A percentile compares a stretch with the other conserved stretches of the same genome.
These are phyloP conservation scores for Fusarium miscanthi DNA, from an alignment of 2,329 filamentous ascomycete species.

Conservation along the genomic window DNA sequence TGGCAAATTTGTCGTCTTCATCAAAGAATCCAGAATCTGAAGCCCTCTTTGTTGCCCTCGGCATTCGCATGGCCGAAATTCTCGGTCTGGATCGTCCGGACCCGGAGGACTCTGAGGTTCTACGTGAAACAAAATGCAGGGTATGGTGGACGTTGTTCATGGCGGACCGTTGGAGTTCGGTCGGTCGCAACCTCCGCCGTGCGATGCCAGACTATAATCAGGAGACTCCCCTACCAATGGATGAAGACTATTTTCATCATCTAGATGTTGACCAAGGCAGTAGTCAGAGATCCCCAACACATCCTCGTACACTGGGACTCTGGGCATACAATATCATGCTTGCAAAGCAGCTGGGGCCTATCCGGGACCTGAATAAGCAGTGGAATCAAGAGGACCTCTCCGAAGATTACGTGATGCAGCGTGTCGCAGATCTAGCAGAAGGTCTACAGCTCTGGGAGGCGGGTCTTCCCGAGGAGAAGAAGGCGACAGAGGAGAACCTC, in stretches of 20 bases:
- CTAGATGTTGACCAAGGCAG: background rate
- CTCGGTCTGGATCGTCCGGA: background rate
- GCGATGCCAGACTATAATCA: slow-evolving; percentile 11
- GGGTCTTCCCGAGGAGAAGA: slow-evolving; percentile 1
- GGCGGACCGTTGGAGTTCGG: slow-evolving; percentile 13
- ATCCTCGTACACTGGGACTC: slow-evolving; percentile 1
- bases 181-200: slow-evolving; percentile 9
- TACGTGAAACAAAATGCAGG: slow-evolving; percentile 16
- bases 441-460: background rate
- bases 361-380: slow-evolving; percentile 1
- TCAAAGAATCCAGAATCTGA: slow-evolving; percentile 13
- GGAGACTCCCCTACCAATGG: slow-evolving; percentile 10
- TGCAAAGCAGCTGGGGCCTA: slow-evolving; percentile 2
- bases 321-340: slow-evolving; percentile 19
- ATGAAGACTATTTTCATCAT: slow-evolving; percentile 8
- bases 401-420: slow-evolving; percentile 3
- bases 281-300: background rate
- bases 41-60: slow-evolving; percentile 3
- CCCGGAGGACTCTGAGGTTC: background rate
- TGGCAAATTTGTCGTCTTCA: slow-evolving; percentile 6
- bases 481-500: slow-evolving; percentile 7
- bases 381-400: slow-evolving; percentile 7
- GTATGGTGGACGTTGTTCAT: slow-evolving; percentile 14
- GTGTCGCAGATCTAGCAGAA: slow-evolving; percentile 7
- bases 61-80: slow-evolving; percentile 12